phyloP scores from a whole-genome alignment of 352 stramenopile species.

The Vaucheria bursata region DNA sequence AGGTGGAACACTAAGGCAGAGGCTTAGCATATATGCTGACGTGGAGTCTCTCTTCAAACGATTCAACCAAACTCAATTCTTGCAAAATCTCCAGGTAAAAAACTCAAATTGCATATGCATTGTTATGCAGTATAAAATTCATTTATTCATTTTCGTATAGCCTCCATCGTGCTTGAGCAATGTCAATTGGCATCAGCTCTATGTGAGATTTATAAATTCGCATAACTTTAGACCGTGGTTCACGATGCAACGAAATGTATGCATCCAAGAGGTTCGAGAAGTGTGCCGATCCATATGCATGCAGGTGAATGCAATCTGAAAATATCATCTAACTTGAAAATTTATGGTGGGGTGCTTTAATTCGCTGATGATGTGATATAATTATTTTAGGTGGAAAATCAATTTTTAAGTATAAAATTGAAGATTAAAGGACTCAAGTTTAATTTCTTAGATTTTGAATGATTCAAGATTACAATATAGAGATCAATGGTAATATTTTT shows the following conservation, averaged over 20 bases:
- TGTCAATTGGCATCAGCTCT: conserved; percentile 34
- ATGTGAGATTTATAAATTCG: conserved; percentile 31
- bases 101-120: neutral
- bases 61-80: conserved; percentile 30
- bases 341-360: neutral
- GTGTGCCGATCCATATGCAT: neutral
- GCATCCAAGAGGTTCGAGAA: neutral
- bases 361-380: neutral
- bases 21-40: conserved; percentile 38
- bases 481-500: neutral
- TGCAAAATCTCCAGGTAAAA: conserved; percentile 23
- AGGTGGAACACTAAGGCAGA: no score
- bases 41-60: conserved; percentile 16
- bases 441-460: neutral
- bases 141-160: neutral
- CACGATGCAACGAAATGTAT: conserved; percentile 14
- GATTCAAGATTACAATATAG: neutral
- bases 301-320: neutral
- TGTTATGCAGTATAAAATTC: neutral
- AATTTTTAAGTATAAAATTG: neutral
- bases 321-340: neutral
- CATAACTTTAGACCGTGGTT: conserved; percentile 44
- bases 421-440: neutral
- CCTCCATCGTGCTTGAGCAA: conserved; percentile 14
- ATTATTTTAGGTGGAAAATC: neutral